phyloP scores from a whole-genome alignment of 2,329 filamentous ascomycete species.

The Trichophyton verrucosum region DNA sequence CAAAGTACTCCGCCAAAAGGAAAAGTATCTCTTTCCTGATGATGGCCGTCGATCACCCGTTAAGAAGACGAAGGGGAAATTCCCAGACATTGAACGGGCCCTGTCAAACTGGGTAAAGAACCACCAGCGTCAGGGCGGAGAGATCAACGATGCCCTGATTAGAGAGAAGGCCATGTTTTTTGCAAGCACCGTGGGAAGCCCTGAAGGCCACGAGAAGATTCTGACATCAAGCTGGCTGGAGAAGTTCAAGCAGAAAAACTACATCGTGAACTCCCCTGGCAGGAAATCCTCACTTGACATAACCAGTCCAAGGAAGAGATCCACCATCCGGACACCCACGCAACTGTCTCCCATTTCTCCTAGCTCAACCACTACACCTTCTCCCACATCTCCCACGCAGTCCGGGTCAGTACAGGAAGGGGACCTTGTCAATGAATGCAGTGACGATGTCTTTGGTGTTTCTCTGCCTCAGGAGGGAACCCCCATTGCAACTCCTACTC shows the following conservation, averaged over 20 bases:
- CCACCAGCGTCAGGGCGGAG: conserved; percentile 60
- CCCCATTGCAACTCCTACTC: conserved; percentile 54
- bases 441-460: conserved; percentile 40
- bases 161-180: conserved; percentile 75
- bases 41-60: conserved; percentile 67
- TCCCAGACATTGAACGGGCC: conserved; percentile 82
- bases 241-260: conserved; percentile 89
- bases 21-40: conserved; percentile 77
- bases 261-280: conserved; percentile 42
- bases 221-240: conserved; percentile 74
- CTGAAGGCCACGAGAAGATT: conserved; percentile 58
- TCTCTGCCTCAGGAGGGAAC: conserved; percentile 55
- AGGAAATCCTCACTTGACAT: conserved; percentile 40
- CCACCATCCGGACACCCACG: conserved; percentile 49
- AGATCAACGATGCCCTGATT: conserved; percentile 68
- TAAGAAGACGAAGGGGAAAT: conserved; percentile 73
- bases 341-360: conserved; percentile 64
- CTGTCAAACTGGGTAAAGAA: conserved; percentile 79
- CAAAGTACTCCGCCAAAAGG: conserved; percentile 86
- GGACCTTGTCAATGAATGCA: conserved; percentile 40
- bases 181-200: conserved; percentile 56
- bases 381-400: conserved; percentile 56
- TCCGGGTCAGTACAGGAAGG: conserved; percentile 54
- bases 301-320: conserved; percentile 30
- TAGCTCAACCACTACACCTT: conserved; percentile 50